These are phyloP conservation scores for Naganishia randhawae DNA, from an alignment of 768 basidiomycete genomes.

Conservation along the genomic window DNA sequence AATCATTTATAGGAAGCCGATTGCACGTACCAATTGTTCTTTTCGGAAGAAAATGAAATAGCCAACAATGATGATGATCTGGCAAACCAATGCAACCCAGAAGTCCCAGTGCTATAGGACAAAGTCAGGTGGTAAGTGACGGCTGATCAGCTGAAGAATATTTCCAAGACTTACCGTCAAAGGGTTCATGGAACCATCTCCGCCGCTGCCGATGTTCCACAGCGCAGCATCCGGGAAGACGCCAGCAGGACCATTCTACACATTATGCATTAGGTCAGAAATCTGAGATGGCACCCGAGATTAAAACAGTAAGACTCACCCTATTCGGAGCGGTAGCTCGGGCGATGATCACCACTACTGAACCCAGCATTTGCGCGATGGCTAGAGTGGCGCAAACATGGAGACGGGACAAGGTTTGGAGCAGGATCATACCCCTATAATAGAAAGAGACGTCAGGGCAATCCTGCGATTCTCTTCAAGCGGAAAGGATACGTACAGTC, in stretches of 20 bases:
- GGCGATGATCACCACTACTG: conserved; percentile 85
- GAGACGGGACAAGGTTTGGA: conserved; percentile 76
- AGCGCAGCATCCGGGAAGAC: conserved; percentile 89
- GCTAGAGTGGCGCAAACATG: conserved; percentile 92
- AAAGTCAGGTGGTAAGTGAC: conserved; percentile 22
- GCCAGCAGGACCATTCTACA: conserved; percentile 68
- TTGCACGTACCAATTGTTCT: conserved; percentile 63
- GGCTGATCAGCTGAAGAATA: no score
- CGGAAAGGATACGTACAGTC: conserved; percentile 66
- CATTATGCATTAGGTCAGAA: not conserved
- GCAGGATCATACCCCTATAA: conserved; percentile 32
- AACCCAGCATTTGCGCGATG: conserved; percentile 83
- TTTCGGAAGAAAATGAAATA: conserved; percentile 98
- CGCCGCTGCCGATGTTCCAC: conserved; percentile 69
- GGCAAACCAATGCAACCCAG: conserved; percentile 67
- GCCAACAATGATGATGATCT: conserved; percentile 74
- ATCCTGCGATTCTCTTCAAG: not conserved
- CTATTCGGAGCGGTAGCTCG: conserved; percentile 83
- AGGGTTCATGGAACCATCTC: conserved; percentile 41
- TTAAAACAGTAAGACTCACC: conserved; percentile 20
- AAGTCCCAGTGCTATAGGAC: conserved; percentile 58
- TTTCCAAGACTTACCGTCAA: conserved; percentile 30
- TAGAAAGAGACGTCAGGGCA: not conserved
- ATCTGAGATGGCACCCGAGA: not conserved
- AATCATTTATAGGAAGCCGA: not conserved